These are phyloP conservation scores for Clavaria fumosa DNA, from an alignment of 768 basidiomycete species.

Conservation along the genomic window DNA sequence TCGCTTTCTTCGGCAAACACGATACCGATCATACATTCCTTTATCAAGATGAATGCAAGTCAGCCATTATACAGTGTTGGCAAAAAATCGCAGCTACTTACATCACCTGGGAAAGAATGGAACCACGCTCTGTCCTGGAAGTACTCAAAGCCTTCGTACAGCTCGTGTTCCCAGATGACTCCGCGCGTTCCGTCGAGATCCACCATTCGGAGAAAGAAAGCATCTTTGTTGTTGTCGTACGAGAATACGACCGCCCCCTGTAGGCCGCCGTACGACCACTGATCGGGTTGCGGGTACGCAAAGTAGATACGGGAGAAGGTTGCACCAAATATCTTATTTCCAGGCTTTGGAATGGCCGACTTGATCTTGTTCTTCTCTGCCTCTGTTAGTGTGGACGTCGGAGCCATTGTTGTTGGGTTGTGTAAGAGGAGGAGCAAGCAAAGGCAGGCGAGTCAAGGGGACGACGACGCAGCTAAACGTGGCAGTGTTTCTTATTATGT, in stretches of 20 bases:
- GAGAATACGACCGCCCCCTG: conserved; percentile 75
- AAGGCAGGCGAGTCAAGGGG: too few relatives aligned
- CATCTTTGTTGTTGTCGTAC: conserved; percentile 39
- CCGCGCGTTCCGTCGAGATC: conserved; percentile 76
- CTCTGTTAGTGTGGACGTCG: conserved; percentile 48
- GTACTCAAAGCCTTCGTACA: conserved; percentile 73
- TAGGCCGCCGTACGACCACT: conserved; percentile 80
- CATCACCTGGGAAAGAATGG: conserved; percentile 85
- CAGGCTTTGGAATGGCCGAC: conserved; percentile 34
- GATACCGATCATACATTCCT: conserved; percentile 86
- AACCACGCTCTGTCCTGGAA: conserved; percentile 79
- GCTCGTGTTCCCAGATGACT: conserved; percentile 85
- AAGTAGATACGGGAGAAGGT: conserved; percentile 82
- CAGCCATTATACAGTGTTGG: conserved; percentile 1
- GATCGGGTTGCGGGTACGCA: conserved; percentile 57
- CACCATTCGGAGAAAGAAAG: conserved; percentile 59
- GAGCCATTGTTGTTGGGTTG: conserved; percentile 52
- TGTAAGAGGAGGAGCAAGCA: too few relatives aligned
- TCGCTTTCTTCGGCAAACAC: conserved; percentile 82
- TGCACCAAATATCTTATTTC: conserved; percentile 69
- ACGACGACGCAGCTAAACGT: too few relatives aligned
- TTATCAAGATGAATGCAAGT: conserved; percentile 7
- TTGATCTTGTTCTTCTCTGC: conserved; percentile 75
- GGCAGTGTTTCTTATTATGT: too few relatives aligned
- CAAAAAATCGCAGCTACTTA: too few relatives aligned